A percentile compares a stretch with the other conserved stretches of the same genome.
Conservation (phyloP, 257 asterid genomes). For the Orobanche coerulescens region DNA sequence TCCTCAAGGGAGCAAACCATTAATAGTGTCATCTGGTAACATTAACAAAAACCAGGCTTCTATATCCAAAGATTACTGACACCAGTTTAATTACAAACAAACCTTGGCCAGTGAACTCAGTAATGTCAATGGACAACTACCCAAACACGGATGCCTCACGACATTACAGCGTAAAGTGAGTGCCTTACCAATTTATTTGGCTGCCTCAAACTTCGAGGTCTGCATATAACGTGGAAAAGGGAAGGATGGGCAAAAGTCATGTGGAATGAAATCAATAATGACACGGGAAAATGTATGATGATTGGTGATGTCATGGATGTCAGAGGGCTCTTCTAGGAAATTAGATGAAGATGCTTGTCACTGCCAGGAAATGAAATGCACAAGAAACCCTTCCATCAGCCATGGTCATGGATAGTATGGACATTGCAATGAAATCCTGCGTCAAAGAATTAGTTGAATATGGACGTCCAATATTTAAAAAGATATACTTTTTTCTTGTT, state of each 20-base stretch:
- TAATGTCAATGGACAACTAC: slow-evolving; percentile 52
- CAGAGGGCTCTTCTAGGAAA: slow-evolving; percentile 49
- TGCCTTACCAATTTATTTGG: slow-evolving; percentile 49
- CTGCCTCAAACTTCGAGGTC: slow-evolving; percentile 57
- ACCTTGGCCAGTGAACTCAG: slow-evolving; percentile 55
- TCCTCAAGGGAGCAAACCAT: slow-evolving; percentile 27
- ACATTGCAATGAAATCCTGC: slow-evolving; percentile 61
- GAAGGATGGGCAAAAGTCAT: slow-evolving; percentile 52
- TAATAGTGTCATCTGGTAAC: slow-evolving; percentile 29
- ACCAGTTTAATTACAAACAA: slow-evolving; percentile 51
- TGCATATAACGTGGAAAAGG: slow-evolving; percentile 46
- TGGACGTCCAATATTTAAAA: slow-evolving; percentile 42
- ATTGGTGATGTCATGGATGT: slow-evolving; percentile 52
- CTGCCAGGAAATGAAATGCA: slow-evolving; percentile 55
- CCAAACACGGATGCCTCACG: slow-evolving; percentile 51
- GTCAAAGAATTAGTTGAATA: slow-evolving; percentile 71
- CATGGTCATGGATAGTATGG: slow-evolving; percentile 37
- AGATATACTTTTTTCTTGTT: slow-evolving; percentile 25
- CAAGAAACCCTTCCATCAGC: slow-evolving; percentile 53
- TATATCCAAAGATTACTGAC: slow-evolving; percentile 35
- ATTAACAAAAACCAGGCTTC: slow-evolving; percentile 32
- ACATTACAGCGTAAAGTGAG: slow-evolving; percentile 39
- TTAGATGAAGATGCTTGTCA: slow-evolving; percentile 43
- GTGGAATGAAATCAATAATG: slow-evolving; percentile 51
- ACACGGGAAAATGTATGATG: slow-evolving; percentile 44